Evolutionary conservation across 257 asterid species (phyloP).

Genomic region (Jaltomata sinuosa): DNA sequence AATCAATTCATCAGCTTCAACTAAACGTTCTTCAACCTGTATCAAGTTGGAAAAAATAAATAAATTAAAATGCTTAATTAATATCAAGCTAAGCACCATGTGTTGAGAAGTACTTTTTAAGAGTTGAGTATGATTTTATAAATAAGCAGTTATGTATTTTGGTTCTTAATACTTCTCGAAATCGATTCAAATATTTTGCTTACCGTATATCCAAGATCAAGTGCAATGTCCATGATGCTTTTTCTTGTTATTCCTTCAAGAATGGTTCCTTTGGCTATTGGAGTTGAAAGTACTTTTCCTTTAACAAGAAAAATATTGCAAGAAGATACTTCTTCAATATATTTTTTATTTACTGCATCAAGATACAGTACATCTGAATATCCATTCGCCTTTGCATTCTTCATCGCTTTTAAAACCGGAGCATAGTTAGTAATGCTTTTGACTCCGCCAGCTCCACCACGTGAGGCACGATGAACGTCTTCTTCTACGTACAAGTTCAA

Average conservation of each 20-base stretch:
- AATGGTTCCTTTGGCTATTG: constrained; percentile 47
- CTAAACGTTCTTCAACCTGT: constrained; percentile 60
- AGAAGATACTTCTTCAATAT: constrained; percentile 72
- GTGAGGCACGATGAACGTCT: constrained; percentile 56
- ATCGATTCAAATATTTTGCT: too few relatives aligned
- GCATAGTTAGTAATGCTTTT: constrained; percentile 87
- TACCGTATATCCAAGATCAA: constrained; percentile 51
- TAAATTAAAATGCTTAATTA: neutral
- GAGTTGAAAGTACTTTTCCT: constrained; percentile 61
- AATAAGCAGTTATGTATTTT: neutral
- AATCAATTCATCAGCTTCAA: constrained; percentile 55
- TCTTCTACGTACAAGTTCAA: constrained; percentile 60
- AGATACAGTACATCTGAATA: constrained; percentile 76
- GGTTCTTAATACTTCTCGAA: too few relatives aligned
- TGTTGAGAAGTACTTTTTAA: neutral
- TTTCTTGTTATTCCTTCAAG: constrained; percentile 75
- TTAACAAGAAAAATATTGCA: constrained; percentile 58
- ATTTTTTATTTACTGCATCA: constrained; percentile 44
- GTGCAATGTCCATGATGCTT: constrained; percentile 71
- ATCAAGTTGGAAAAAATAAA: neutral
- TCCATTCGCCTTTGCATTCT: constrained; percentile 43
- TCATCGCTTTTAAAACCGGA: constrained; percentile 61
- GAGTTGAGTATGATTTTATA: neutral
- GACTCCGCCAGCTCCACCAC: constrained; percentile 78
- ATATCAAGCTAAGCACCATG: neutral